Percentiles rank a stretch among this genome's conserved stretches.
Evolutionary conservation across 345 rosid genomes (phyloP).

Genomic region (Populus euphratica): DNA sequence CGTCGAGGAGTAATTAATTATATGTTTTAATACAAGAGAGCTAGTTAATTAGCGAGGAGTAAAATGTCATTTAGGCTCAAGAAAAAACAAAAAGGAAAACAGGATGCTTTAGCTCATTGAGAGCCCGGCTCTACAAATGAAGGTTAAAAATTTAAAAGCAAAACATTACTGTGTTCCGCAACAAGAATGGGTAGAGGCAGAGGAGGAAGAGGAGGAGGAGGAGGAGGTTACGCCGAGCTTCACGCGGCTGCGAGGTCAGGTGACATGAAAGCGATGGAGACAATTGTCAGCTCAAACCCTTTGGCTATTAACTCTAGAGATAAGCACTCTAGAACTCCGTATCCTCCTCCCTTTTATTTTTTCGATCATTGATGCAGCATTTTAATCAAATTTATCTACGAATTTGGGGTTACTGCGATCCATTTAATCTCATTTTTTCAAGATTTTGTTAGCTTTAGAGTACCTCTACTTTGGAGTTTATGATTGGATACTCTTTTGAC

Average conservation of each 20-base stretch:
- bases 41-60: too few species aligned
- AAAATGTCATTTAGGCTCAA: too few species aligned
- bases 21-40: too few species aligned
- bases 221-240: constrained; percentile 38
- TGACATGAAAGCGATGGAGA: constrained; percentile 55
- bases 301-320: constrained; percentile 76
- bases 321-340: constrained; percentile 97
- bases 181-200: not conserved
- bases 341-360: constrained; percentile 36
- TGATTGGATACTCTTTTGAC: not conserved
- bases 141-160: too few species aligned
- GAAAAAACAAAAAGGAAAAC: too few species aligned
- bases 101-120: not conserved
- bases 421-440: not conserved
- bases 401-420: not conserved
- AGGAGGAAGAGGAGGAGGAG: not conserved
- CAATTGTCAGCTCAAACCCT: constrained; percentile 60
- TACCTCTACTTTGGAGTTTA: not conserved
- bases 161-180: not conserved
- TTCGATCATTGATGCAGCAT: not conserved
- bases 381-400: not conserved
- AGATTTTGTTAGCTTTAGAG: not conserved
- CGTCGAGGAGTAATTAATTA: too few species aligned
- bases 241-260: constrained; percentile 95
- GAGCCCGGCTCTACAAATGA: not conserved